Base-by-base conservation (phyloP, 1,284 basidiomycete genomes). In the Trichosporon faecale region DNA sequence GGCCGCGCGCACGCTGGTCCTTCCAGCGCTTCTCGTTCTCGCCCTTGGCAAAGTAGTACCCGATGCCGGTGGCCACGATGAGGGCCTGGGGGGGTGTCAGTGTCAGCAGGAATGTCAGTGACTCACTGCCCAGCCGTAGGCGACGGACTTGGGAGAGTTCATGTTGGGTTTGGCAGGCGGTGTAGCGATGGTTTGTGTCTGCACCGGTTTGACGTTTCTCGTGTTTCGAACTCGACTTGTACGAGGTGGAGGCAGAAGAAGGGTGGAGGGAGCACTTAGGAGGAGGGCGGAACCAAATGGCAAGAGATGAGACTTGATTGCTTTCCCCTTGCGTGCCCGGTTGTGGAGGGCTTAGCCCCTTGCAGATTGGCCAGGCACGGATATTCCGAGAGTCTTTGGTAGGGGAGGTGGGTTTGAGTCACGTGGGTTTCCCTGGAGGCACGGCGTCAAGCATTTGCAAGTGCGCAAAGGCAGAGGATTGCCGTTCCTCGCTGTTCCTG, bases 41-140 rank as follows among this genome's bases (percentile, higher is more conserved):
- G 60, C 66, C 64, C 66, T 73, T 73, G 23, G 72, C 66, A 49
- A 37, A 86, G 77, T 85, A 85, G 78, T 85, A 87, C 66, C 85
- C 85, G 33, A 82, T 80, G 35, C 84, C 85, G 0, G 86, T 85
- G n/a, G 85, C 86, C 31, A 83, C 81, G 64, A 86, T 79, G 65
- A 86, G 80, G 27, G 80, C 81, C 79, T 80, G 46, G 21, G n/a
- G n/a, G n/a, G 27, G 27, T 9, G 64, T 68, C 31, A 67, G 67
- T 44, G 6, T 4, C 35, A 14, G 23, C 14, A n/a, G 37, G 6
- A 14, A n/a, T 3, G 12, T 5, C 1, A 65, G 57, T 44, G 18
- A 61, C 72, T 60, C 35, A 73, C 72, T 7, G 35, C 66, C 68
- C 69, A 73, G 37, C 69, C 70, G 60, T 69, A 71, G 4, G 60